phyloP scores from a whole-genome alignment of 2,329 filamentous ascomycete genomes.

The Ascochyta clinopodiicola region DNA sequence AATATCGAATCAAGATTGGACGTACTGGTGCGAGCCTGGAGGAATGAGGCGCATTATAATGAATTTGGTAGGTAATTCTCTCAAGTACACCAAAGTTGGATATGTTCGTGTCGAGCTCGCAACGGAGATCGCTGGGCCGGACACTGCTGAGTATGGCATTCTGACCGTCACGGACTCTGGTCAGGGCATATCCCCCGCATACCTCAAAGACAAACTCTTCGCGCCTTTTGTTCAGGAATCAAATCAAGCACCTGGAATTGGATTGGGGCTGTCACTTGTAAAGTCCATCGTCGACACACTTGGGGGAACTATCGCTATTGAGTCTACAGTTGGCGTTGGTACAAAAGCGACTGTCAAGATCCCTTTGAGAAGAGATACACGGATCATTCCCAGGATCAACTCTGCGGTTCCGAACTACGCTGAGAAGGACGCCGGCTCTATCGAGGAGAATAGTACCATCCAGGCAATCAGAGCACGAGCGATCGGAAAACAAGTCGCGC shows the following conservation, averaged over 20 bases:
- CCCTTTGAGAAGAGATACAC: conserved; percentile 9
- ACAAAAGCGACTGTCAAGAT: conserved; percentile 12
- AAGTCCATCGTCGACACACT: conserved; percentile 24
- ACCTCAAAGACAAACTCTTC: conserved; percentile 25
- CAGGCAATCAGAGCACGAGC: not conserved
- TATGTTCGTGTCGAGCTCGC: conserved; percentile 35
- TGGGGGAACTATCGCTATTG: conserved; percentile 25
- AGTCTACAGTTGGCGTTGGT: conserved; percentile 7
- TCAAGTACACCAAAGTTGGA: conserved; percentile 29
- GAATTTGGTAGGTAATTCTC: conserved; percentile 33
- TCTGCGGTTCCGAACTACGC: not conserved
- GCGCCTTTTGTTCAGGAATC: conserved; percentile 32
- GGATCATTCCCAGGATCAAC: not conserved
- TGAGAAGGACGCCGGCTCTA: no score
- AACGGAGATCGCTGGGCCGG: conserved; percentile 50
- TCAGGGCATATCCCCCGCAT: conserved; percentile 29
- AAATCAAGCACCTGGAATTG: conserved; percentile 24
- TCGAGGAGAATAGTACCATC: not conserved
- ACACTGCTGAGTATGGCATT: conserved; percentile 36
- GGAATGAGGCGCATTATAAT: conserved; percentile 29
- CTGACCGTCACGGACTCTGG: conserved; percentile 42
- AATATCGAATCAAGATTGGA: conserved; percentile 49
- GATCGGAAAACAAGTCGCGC: not conserved
- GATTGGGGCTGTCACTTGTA: conserved; percentile 31
- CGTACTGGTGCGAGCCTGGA: conserved; percentile 21